Evolutionary conservation across 2,329 filamentous ascomycete species (phyloP), one percentile per base, ranked within the genome.

Genomic region (Botrytis deweyae): DNA sequence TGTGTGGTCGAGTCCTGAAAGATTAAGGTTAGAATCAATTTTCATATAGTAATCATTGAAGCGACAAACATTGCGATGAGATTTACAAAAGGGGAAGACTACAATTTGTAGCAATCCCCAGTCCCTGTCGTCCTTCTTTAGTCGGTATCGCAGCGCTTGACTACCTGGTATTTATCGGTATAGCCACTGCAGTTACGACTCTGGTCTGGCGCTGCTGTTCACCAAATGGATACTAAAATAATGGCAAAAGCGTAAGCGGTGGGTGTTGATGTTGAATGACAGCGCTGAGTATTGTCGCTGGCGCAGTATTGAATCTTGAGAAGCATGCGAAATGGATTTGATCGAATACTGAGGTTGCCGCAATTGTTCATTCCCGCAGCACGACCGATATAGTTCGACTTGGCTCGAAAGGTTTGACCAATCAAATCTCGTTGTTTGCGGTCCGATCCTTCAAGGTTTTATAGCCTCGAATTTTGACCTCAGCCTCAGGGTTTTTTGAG

Each of bases 31-130:
- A 58, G 18, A 69, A 16, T 18, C 9, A 42, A 42, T 9, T 25
- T 1, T 42, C 40, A 8, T 18, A 40, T 22, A 33, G 18, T 6
- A 4, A 33, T 14, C 2, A 20, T 42, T 29, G 9, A 36, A 33
- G 38, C 7, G 49, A 42, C 66, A 16, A 58, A 69, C 66, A 69
- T 69, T 58, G 18, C 29, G n/a, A 58, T 58, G n/a, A 65, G 6
- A 52, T 8, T 20, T 29, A 3, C 4, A 78, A 70, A 72, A 76
- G 76, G 76, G 36, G 33, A 38, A 38, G 65, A 52, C 46, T 55
- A 25, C 16, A 25, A 12, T 18, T 55, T 10, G n/a, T 68, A 29
- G n/a, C 25, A 38, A 20, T 52, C 25, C 22, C 44, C 22, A 14
- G 33, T 12, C 49, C 18, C n/a, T 44, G 16, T 16, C 12, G 22